Evolutionary conservation across 2,329 filamentous ascomycete species (phyloP).

Genomic region (Ciborinia camelliae): DNA sequence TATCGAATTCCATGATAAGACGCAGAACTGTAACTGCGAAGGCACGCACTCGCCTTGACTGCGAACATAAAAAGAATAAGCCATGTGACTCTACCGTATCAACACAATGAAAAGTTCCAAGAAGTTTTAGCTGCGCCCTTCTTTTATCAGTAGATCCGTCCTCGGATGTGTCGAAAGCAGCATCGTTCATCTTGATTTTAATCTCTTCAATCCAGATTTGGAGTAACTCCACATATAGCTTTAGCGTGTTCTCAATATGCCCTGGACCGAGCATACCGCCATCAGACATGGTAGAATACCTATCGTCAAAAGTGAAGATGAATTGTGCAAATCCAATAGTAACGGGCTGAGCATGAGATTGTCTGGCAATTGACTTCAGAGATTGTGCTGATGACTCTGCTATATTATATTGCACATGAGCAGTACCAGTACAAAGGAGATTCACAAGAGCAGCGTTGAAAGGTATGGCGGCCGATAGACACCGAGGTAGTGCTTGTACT

Average conservation of each 20-base stretch:
- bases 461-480: conserved; percentile 82
- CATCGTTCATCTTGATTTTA: conserved; percentile 76
- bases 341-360: conserved; percentile 90
- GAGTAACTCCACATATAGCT: conserved; percentile 87
- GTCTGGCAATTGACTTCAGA: conserved; percentile 89
- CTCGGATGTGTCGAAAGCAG: conserved; percentile 61
- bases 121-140: conserved; percentile 76
- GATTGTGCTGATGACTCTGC: conserved; percentile 89
- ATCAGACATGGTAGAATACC: conserved; percentile 96
- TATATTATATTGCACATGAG: conserved; percentile 90
- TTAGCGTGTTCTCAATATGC: conserved; percentile 91
- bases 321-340: conserved; percentile 95
- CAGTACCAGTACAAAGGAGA: conserved; percentile 90
- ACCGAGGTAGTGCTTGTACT: conserved; percentile 92
- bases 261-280: conserved; percentile 91
- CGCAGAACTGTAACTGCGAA: conserved; percentile 91
- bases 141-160: conserved; percentile 63
- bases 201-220: conserved; percentile 99
- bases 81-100: conserved; percentile 97
- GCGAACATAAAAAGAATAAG: conserved; percentile 94
- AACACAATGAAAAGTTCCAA: conserved; percentile 83
- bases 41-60: conserved; percentile 81
- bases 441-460: conserved; percentile 93
- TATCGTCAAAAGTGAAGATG: conserved; percentile 97
- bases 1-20: conserved; percentile 90